Conservation (phyloP, 2,329 filamentous ascomycete species). For the Gyromitra esculenta region DNA sequence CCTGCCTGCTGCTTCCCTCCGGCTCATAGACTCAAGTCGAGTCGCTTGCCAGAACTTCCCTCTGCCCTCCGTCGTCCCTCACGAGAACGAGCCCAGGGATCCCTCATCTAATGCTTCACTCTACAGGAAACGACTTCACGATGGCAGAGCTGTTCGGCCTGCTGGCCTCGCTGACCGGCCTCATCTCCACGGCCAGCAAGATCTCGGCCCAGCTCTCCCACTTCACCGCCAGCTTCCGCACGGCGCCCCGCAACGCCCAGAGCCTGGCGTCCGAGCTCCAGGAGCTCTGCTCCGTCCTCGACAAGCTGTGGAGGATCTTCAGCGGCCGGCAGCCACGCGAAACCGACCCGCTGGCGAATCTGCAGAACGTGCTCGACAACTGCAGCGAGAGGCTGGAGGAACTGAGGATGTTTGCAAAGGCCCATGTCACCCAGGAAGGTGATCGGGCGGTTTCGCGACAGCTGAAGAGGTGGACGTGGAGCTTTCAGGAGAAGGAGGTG, state of each 20-base stretch:
- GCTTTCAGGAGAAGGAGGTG: conserved; percentile 54
- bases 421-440: conserved; percentile 49
- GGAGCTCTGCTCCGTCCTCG: conserved; percentile 23
- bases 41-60: background rate
- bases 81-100: background rate
- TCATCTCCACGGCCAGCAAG: conserved; percentile 57
- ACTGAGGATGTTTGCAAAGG: conserved; percentile 51
- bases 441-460: conserved; percentile 26
- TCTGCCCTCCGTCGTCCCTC: background rate
- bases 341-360: conserved; percentile 55
- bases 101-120: background rate
- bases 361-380: conserved; percentile 47
- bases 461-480: conserved; percentile 55
- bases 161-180: conserved; percentile 58
- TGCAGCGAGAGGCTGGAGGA: conserved; percentile 54
- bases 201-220: conserved; percentile 56
- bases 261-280: conserved; percentile 21
- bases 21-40: background rate
- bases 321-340: conserved; percentile 50
- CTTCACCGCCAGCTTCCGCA: conserved; percentile 56
- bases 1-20: background rate
- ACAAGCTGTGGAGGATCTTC: conserved; percentile 44
- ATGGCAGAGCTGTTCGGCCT: conserved; percentile 58
- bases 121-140: background rate
- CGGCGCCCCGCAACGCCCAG: conserved; percentile 55